These are phyloP conservation scores for Stropharia rugosoannulata DNA, from an alignment of 768 basidiomycete species.

Conservation along the genomic window DNA sequence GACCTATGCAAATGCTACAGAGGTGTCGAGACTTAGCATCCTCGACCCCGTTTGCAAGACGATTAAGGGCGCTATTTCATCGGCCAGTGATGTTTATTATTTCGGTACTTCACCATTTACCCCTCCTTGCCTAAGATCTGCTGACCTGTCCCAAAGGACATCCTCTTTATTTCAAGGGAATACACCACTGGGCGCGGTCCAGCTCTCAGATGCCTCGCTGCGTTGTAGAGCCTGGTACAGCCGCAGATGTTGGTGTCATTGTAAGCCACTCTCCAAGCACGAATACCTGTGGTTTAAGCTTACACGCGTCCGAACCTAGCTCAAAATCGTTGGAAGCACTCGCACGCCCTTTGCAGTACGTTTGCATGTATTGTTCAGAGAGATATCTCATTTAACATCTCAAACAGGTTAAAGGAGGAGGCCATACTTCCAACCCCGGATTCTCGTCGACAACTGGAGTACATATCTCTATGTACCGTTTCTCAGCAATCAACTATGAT, in stretches of 20 bases:
- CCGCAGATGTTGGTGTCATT: conserved; percentile 47
- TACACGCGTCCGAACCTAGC: conserved; percentile 26
- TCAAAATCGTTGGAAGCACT: conserved; percentile 42
- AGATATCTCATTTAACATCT: background rate
- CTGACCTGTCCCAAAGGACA: conserved; percentile 14
- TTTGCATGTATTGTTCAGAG: background rate
- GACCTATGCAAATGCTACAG: no score
- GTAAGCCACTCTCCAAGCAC: conserved; percentile 25
- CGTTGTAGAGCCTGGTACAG: conserved; percentile 57
- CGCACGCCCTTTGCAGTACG: conserved; percentile 54
- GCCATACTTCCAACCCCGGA: conserved; percentile 52
- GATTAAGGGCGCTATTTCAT: conserved; percentile 37
- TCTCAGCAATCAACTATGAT: conserved; percentile 45
- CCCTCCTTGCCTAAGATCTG: no score
- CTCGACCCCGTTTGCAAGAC: conserved; percentile 31
- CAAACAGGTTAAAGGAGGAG: conserved; percentile 58
- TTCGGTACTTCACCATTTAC: conserved; percentile 24
- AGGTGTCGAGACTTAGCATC: no score
- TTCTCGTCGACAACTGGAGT: conserved; percentile 63
- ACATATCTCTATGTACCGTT: conserved; percentile 53
- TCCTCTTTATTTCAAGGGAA: conserved; percentile 36
- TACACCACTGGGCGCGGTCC: conserved; percentile 51
- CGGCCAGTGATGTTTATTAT: conserved; percentile 45
- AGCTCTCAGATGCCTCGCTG: conserved; percentile 47
- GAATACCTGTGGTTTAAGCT: background rate